Evolutionary conservation across 441 rosid species (phyloP).

Genomic region (Dalechampia spathulata): DNA sequence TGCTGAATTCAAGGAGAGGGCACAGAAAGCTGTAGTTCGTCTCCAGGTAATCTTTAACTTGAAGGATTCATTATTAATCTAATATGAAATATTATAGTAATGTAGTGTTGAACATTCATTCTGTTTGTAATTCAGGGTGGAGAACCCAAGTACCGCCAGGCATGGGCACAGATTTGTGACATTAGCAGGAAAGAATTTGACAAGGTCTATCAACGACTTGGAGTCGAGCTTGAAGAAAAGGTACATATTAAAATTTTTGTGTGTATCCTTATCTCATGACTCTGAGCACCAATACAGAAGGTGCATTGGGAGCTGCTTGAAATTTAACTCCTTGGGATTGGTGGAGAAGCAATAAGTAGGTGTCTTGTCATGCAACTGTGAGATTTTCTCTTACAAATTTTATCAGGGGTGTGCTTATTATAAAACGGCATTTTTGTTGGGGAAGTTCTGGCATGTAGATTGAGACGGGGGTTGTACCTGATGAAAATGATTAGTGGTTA

Average conservation of each 20-base stretch:
- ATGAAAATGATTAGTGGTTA: too few relatives aligned
- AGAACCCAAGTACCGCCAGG: conserved; percentile 57
- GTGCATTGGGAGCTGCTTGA: neutral
- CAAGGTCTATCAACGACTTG: conserved; percentile 66
- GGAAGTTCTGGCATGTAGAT: too few relatives aligned
- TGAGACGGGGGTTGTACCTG: too few relatives aligned
- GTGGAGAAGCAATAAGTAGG: too few relatives aligned
- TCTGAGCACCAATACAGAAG: neutral
- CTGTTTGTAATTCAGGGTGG: conserved; percentile 51
- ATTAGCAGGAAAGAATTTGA: conserved; percentile 77
- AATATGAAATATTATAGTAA: too few relatives aligned
- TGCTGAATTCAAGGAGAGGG: conserved; percentile 68
- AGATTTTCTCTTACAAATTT: too few relatives aligned
- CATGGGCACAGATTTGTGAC: conserved; percentile 85
- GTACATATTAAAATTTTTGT: conserved; percentile 22
- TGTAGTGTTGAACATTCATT: too few relatives aligned
- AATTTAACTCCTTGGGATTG: too few relatives aligned
- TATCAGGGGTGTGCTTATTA: too few relatives aligned
- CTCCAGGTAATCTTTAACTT: conserved; percentile 56
- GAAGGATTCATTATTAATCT: too few relatives aligned
- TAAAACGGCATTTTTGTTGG: too few relatives aligned
- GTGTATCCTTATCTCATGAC: neutral
- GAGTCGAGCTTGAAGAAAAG: conserved; percentile 75
- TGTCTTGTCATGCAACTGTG: too few relatives aligned
- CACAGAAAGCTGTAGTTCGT: conserved; percentile 83